Conservation (phyloP, 805 yeast genomes). For the Candida tammaniensis region DNA sequence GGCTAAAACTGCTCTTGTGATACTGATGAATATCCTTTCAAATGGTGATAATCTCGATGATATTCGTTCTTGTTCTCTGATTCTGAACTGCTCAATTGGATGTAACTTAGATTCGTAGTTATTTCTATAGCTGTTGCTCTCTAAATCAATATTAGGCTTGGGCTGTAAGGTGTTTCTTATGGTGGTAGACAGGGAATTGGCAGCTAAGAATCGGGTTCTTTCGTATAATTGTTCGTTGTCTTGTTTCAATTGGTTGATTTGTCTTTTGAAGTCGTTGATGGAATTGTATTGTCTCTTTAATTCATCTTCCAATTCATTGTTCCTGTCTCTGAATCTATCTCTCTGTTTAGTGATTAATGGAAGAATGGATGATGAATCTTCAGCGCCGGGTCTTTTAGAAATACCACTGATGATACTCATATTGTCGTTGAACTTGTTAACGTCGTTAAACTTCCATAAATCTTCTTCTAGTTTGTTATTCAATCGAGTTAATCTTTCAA, state of each 20-base stretch:
- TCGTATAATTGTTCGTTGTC: slow-evolving; percentile 83
- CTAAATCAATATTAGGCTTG: slow-evolving; percentile 45
- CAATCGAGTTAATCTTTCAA: slow-evolving; percentile 40
- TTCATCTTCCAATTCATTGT: slow-evolving; percentile 81
- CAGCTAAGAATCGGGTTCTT: slow-evolving; percentile 63
- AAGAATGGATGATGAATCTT: slow-evolving; percentile 44
- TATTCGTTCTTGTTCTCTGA: slow-evolving; percentile 72
- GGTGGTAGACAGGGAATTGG: slow-evolving; percentile 29
- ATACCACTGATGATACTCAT: slow-evolving; percentile 66
- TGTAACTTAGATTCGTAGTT: slow-evolving; percentile 75
- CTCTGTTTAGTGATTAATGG: slow-evolving; percentile 93
- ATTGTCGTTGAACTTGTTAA: slow-evolving; percentile 48
- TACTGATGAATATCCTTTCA: slow-evolving; percentile 72
- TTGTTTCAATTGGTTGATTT: slow-evolving; percentile 57
- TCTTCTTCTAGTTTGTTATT: slow-evolving; percentile 74
- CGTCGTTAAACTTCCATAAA: slow-evolving; percentile 54
- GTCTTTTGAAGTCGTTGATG: slow-evolving; percentile 61
- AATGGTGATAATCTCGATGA: slow-evolving; percentile 68
- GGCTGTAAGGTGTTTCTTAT: slow-evolving; percentile 20
- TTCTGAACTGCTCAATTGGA: slow-evolving; percentile 80
- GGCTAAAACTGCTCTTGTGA: slow-evolving; percentile 73
- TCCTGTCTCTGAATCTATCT: slow-evolving; percentile 84
- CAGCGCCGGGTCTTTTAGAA: slow-evolving; percentile 14
- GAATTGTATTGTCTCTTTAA: slow-evolving; percentile 53
- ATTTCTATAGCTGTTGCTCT: slow-evolving; percentile 52